Conservation (phyloP, 768 basidiomycete species). For the Amanita inopinata region DNA sequence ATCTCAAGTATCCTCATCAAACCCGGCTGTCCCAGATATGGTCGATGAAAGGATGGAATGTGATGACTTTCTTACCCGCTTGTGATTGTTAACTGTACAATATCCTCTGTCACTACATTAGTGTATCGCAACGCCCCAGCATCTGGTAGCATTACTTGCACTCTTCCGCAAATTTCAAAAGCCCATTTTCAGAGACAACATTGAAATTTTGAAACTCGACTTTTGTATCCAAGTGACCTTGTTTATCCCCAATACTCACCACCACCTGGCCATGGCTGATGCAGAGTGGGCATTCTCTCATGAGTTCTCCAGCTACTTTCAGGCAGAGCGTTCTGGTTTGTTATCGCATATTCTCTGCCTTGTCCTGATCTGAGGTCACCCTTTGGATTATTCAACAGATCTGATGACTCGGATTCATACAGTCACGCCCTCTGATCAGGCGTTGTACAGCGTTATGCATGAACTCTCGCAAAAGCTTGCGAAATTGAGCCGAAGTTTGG, state of each 20-base stretch:
- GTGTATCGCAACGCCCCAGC: too few relatives aligned
- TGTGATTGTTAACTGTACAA: too few relatives aligned
- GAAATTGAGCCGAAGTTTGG: slow-evolving; percentile 50
- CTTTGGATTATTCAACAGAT: slow-evolving; percentile 26
- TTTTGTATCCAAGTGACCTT: not conserved
- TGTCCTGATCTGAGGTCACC: slow-evolving; percentile 3
- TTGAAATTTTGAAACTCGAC: not conserved
- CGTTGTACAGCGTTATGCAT: slow-evolving; percentile 27
- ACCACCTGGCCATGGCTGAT: slow-evolving; percentile 18
- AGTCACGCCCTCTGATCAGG: slow-evolving; percentile 21
- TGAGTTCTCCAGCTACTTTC: slow-evolving; percentile 40
- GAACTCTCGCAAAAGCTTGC: slow-evolving; percentile 40
- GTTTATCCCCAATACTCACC: not conserved
- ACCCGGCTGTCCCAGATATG: slow-evolving; percentile 24
- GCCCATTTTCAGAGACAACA: not conserved
- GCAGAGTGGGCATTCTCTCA: slow-evolving; percentile 38
- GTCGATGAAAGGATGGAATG: too few relatives aligned
- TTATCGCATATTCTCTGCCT: slow-evolving; percentile 14
- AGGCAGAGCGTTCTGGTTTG: slow-evolving; percentile 42
- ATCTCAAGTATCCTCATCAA: slow-evolving; percentile 4
- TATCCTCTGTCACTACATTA: too few relatives aligned
- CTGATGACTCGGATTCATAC: slow-evolving; percentile 36
- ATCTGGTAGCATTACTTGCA: too few relatives aligned
- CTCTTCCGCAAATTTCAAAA: not conserved
- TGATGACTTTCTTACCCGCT: too few relatives aligned